phyloP scores from a whole-genome alignment of 441 rosid species.

The Gossypium davidsonii region DNA sequence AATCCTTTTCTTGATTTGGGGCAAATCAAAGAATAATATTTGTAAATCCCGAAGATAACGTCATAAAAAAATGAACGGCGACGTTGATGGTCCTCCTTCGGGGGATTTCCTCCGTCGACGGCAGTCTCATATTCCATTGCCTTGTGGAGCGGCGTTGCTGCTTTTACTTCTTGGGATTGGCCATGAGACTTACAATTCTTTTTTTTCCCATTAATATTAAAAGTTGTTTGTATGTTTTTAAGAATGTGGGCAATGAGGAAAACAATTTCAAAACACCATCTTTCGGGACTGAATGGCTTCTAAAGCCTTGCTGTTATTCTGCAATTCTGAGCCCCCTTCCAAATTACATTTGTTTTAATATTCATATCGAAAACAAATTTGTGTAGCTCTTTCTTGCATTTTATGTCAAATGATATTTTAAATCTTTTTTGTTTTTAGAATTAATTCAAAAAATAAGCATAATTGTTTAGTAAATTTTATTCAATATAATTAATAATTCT shows the following conservation, averaged over 20 bases:
- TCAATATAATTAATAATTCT: too few relatives aligned
- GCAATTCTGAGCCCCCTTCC: constrained; percentile 14
- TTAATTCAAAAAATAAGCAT: too few relatives aligned
- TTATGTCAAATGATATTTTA: too few relatives aligned
- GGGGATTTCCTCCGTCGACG: constrained; percentile 16
- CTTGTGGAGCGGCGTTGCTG: constrained; percentile 51
- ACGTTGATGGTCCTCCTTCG: not conserved
- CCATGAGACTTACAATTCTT: constrained; percentile 36
- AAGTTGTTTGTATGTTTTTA: not conserved
- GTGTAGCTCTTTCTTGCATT: not conserved
- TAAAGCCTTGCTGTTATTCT: constrained; percentile 17
- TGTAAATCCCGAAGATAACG: constrained; percentile 37
- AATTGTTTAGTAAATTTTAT: too few relatives aligned
- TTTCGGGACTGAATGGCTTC: constrained; percentile 20
- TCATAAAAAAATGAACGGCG: constrained; percentile 20
- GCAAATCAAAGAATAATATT: constrained; percentile 24
- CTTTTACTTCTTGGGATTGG: constrained; percentile 45
- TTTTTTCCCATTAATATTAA: not conserved
- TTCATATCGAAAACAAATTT: not conserved
- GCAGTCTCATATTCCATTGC: constrained; percentile 48
- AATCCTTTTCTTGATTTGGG: constrained; percentile 21
- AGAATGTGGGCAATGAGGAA: constrained; percentile 2
- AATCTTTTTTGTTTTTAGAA: too few relatives aligned
- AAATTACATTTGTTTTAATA: not conserved
- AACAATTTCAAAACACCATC: not conserved